Conservation (phyloP, 371 early-diverging fungal species). For the Syncephalastrum sp. region DNA sequence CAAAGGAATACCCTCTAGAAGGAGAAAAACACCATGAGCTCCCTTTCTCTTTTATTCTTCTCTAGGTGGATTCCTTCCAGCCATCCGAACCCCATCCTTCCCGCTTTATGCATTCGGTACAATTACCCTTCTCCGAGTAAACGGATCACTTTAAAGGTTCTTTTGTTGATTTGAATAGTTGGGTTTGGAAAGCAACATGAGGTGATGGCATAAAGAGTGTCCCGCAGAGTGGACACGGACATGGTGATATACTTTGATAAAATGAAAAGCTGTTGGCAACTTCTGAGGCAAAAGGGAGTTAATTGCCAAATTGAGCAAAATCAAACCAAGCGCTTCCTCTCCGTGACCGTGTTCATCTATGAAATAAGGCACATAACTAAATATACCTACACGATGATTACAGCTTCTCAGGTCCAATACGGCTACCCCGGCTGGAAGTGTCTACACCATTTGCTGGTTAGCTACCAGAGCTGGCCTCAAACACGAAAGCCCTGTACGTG, state of each 20-base stretch:
- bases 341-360: too few species aligned
- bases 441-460: too few species aligned
- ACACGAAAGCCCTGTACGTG: too few species aligned
- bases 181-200: slow-evolving; percentile 63
- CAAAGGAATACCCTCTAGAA: slow-evolving; percentile 70
- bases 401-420: too few species aligned
- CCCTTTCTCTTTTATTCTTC: background rate
- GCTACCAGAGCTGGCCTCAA: too few species aligned
- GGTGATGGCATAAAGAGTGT: slow-evolving; percentile 50
- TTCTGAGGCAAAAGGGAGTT: too few species aligned
- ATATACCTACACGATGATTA: too few species aligned
- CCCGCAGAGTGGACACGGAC: slow-evolving; percentile 26
- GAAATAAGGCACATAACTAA: too few species aligned
- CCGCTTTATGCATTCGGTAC: background rate
- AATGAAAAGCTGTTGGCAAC: too few species aligned
- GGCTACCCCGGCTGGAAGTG: too few species aligned
- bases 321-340: background rate
- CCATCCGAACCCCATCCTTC: background rate
- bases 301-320: too few species aligned
- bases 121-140: slow-evolving; percentile 63
- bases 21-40: background rate
- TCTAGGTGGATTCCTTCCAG: background rate
- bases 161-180: slow-evolving; percentile 52
- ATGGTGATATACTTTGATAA: slow-evolving; percentile 4
- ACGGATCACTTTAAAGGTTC: slow-evolving; percentile 55